Evolutionary conservation across 345 rosid genomes (phyloP), one percentile per base, ranked within the genome.

Genomic region (Hibiscus trionum): DNA sequence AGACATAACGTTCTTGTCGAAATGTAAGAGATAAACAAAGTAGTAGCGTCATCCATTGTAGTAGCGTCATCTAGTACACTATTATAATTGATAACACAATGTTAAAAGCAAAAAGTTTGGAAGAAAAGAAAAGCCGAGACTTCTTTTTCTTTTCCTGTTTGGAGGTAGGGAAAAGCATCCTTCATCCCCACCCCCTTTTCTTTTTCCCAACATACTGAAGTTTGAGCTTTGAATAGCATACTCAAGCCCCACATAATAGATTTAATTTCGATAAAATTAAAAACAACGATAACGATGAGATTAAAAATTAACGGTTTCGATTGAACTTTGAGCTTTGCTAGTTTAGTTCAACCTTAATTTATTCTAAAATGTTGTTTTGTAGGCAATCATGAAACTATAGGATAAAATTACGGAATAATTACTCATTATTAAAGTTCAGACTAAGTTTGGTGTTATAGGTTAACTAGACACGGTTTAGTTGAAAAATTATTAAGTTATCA

Each of bases 61-160:
- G 12, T 49, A 14, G 55, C 55, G n/a, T 49, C 55, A 65, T 65
- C 29, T 1, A 19, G 7, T 4, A 66, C 58, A 67, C 39, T 15
- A 14, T 47, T 46, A 11, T 66, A 47, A 47, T 15, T 67, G 44
- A 49, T 49, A 67, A 49, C 3, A 8, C 29, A 27, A 49, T 49
- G 26, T 15, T 27, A 49, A 67, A 67, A 49, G 71, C 71, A 27
- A 11, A 49, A 49, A 67, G 59, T 33, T 44, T 44, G 47, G 2
- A 55, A 24, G 46, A 7, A 55, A 24, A 67, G 4, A 19, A 49
- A 67, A 24, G 71, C 59, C 9, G 15, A 16, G 44, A 29, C 42
- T 49, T 67, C 71, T 67, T 67, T 26, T 49, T 0, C 39, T 49
- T 67, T 49, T 49, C 24, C 26, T 67, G 71, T 67, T 67, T 58